phyloP scores from a whole-genome alignment of 2,329 filamentous ascomycete species.

The Colletotrichum sp. region DNA sequence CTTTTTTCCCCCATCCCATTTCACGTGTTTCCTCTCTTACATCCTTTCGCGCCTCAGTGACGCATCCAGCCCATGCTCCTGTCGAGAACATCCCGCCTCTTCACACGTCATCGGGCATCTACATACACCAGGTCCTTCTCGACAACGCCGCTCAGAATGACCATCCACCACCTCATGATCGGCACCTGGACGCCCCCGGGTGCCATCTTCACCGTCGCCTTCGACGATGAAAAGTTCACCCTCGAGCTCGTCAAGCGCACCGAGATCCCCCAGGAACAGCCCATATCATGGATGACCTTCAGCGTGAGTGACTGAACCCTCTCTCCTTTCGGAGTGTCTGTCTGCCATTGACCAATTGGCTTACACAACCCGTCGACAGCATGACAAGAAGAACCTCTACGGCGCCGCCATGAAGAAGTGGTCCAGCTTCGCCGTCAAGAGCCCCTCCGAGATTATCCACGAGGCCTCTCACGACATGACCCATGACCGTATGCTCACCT shows the following conservation, averaged over 20 bases:
- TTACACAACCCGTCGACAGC: slow-evolving; percentile 51
- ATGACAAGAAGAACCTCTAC: slow-evolving; percentile 83
- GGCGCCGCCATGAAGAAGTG: slow-evolving; percentile 94
- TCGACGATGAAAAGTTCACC: slow-evolving; percentile 81
- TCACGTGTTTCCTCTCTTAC: background rate
- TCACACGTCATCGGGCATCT: background rate
- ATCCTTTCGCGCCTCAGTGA: background rate
- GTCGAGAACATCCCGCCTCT: background rate
- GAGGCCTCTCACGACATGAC: slow-evolving; percentile 76
- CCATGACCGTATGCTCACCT: slow-evolving; percentile 66
- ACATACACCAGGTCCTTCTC: background rate
- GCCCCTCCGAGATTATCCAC: slow-evolving; percentile 77
- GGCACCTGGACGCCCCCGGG: slow-evolving; percentile 91
- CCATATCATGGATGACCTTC: slow-evolving; percentile 94
- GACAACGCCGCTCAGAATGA: slow-evolving; percentile 57
- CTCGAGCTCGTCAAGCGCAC: slow-evolving; percentile 81
- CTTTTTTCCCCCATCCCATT: background rate
- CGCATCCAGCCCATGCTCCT: background rate
- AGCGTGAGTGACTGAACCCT: slow-evolving; percentile 60
- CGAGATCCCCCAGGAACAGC: slow-evolving; percentile 80
- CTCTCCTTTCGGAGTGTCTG: background rate
- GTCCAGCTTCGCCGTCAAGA: slow-evolving; percentile 80
- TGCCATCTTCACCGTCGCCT: slow-evolving; percentile 87
- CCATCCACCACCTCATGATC: slow-evolving; percentile 86
- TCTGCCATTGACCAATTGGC: background rate